These are phyloP conservation scores for Aspergillus nidulans DNA, from an alignment of 495 filamentous ascomycete genomes.

Conservation along the genomic window DNA sequence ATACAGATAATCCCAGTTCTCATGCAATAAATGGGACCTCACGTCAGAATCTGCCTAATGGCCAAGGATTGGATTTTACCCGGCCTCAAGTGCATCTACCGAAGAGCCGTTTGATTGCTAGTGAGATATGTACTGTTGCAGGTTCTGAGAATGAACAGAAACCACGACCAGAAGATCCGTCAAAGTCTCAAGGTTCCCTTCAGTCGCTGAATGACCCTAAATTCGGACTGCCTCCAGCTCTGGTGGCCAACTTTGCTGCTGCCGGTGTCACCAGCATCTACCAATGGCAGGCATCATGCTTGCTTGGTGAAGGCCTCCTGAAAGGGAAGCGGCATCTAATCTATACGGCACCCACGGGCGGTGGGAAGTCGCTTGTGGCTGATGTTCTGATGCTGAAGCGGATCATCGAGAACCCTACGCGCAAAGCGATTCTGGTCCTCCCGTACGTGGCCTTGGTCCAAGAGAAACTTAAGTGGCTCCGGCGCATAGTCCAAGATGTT, in stretches of 20 bases:
- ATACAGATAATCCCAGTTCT: slow-evolving; percentile 7
- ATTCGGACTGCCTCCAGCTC: slow-evolving; percentile 58
- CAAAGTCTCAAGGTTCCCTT: slow-evolving; percentile 54
- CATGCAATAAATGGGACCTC: background rate
- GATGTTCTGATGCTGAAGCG: slow-evolving; percentile 72
- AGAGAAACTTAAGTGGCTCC: slow-evolving; percentile 76
- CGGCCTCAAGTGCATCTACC: slow-evolving; percentile 20
- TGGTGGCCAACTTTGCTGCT: slow-evolving; percentile 61
- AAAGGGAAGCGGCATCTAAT: slow-evolving; percentile 65
- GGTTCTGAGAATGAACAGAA: slow-evolving; percentile 4
- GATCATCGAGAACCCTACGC: slow-evolving; percentile 58
- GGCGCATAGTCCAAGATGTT: slow-evolving; percentile 62
- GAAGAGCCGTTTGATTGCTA: slow-evolving; percentile 33
- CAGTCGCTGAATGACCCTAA: slow-evolving; percentile 58
- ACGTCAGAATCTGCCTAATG: slow-evolving; percentile 8
- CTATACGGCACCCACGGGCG: slow-evolving; percentile 81
- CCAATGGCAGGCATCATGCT: slow-evolving; percentile 78
- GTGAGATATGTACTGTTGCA: slow-evolving; percentile 32
- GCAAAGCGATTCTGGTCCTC: slow-evolving; percentile 73
- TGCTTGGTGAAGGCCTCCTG: slow-evolving; percentile 64
- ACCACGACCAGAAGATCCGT: slow-evolving; percentile 13
- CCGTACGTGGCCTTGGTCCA: slow-evolving; percentile 81
- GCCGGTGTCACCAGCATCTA: slow-evolving; percentile 69
- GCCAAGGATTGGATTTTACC: slow-evolving; percentile 13
- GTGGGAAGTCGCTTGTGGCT: slow-evolving; percentile 75